Conservation (phyloP, 2,329 filamentous ascomycete species). For the Diaporthe sp. region DNA sequence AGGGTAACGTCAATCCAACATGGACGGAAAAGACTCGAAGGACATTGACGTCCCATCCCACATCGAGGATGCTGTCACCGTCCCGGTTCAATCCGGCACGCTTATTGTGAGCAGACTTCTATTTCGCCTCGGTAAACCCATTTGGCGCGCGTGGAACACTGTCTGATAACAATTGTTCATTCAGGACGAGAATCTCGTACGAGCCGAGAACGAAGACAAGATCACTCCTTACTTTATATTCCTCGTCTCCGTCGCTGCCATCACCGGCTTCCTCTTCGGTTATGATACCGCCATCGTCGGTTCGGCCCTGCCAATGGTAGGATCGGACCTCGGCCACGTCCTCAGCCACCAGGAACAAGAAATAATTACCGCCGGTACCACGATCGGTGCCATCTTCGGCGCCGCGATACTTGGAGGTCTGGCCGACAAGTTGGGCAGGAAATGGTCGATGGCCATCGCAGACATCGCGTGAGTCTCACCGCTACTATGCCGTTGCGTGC, state of each 20-base stretch:
- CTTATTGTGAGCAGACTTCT: not conserved
- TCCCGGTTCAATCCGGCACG: not conserved
- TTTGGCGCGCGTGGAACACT: not conserved
- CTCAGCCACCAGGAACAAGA: not conserved
- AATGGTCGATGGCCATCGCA: not conserved
- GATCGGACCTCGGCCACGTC: not conserved
- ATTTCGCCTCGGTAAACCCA: not conserved
- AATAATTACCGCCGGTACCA: not conserved
- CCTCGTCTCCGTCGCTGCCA: slow-evolving; percentile 53
- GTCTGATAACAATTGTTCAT: slow-evolving; percentile 28
- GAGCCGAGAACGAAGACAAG: slow-evolving; percentile 36
- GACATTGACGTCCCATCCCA: not conserved
- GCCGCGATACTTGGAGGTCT: not conserved
- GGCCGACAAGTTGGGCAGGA: not conserved
- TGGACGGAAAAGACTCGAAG: not conserved
- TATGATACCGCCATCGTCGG: slow-evolving; percentile 54
- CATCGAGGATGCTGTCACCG: not conserved
- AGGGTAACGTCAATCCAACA: not conserved
- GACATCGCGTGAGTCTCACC: not conserved
- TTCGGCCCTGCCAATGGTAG: slow-evolving; percentile 1
- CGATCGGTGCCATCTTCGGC: not conserved
- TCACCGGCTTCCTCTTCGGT: slow-evolving; percentile 59
- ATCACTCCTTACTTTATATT: not conserved
- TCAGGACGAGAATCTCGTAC: slow-evolving; percentile 28
- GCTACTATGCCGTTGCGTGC: not conserved